Conservation (phyloP, 371 early-diverging fungal genomes). For the Synchytrium microbalum region DNA sequence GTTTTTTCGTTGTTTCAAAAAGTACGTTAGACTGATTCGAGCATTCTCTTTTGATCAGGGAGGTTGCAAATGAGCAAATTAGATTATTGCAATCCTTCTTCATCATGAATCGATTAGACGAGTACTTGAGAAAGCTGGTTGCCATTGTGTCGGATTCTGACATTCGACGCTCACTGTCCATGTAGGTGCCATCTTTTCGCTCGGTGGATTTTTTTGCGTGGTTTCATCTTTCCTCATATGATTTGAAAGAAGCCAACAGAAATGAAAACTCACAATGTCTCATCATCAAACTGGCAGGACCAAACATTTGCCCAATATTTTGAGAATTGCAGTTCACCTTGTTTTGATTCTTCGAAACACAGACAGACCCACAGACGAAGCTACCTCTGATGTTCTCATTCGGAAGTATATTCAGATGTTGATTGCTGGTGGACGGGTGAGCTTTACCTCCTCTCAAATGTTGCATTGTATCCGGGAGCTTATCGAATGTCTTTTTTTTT, state of each 20-base stretch:
- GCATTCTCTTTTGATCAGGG: constrained; percentile 4
- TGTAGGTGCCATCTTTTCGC: constrained; percentile 12
- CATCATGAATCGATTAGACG: constrained; percentile 25
- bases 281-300: constrained; percentile 15
- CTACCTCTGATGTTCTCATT: constrained; percentile 23
- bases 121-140: constrained; percentile 15
- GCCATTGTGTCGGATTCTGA: constrained; percentile 14
- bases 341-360: constrained; percentile 24
- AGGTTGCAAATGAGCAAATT: constrained; percentile 23
- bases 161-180: constrained; percentile 6
- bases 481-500: background rate
- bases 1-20: background rate
- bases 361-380: constrained; percentile 14
- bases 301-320: constrained; percentile 18
- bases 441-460: background rate
- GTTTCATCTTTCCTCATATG: background rate
- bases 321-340: constrained; percentile 36
- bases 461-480: background rate
- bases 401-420: constrained; percentile 29
- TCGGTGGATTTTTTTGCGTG: background rate
- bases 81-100: constrained; percentile 27
- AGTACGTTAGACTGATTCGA: constrained; percentile 3
- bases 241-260: background rate
- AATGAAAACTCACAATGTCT: constrained; percentile 10
- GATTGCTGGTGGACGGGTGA: constrained; percentile 25